Conservation (phyloP, 2,329 filamentous ascomycete species). For the Pseudogymnoascus sp. region DNA sequence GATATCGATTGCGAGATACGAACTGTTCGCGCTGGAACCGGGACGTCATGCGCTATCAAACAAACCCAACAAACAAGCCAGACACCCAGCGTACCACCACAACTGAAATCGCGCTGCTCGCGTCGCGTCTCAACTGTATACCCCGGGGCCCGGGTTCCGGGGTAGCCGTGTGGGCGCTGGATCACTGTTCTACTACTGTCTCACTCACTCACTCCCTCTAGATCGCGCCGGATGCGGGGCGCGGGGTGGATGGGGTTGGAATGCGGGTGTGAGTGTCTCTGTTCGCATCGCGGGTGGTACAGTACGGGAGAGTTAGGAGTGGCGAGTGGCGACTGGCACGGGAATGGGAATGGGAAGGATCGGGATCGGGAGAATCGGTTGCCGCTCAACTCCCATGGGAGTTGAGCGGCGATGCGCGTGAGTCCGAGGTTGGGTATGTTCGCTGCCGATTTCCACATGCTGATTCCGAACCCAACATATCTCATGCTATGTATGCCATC, state of each 20-base stretch:
- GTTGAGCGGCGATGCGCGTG: no score
- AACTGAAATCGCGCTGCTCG: background rate
- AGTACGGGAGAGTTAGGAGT: background rate
- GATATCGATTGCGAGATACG: background rate
- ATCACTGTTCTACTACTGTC: background rate
- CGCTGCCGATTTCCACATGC: background rate
- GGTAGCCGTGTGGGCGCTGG: background rate
- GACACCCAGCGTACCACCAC: background rate
- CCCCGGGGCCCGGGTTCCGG: background rate
- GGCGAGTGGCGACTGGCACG: background rate
- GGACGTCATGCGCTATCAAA: background rate
- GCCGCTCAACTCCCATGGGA: no score
- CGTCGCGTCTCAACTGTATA: background rate
- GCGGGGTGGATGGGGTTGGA: background rate
- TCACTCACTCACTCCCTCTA: background rate
- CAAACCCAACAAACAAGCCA: background rate
- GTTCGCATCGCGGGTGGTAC: constrained; percentile 2
- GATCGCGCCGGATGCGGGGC: background rate
- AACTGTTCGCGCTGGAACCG: background rate
- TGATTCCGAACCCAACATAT: background rate
- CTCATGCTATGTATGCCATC: background rate
- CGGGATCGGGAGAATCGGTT: background rate
- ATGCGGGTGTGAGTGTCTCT: background rate
- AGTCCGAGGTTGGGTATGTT: background rate
- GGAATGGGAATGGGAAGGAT: background rate